Evolutionary conservation across 495 filamentous ascomycete genomes (phyloP), one percentile per base, ranked within the genome.

Genomic region (Podospora bellae-mahoneyi): DNA sequence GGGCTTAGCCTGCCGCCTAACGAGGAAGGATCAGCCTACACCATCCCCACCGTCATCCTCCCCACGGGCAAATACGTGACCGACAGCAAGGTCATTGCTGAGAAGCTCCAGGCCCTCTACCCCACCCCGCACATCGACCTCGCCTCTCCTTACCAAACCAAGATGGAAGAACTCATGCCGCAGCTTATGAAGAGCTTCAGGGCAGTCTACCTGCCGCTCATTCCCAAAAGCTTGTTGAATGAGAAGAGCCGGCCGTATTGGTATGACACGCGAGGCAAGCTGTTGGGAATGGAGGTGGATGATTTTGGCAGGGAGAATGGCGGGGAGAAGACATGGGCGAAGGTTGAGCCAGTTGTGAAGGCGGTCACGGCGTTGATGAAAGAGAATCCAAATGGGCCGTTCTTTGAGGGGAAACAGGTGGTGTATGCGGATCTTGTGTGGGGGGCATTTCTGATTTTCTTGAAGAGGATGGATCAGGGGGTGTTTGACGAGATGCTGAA

Each of bases 61-160:
- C 79, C 85, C 13, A 82, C 84, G 60, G 84, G 79, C 28, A 81
- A 76, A 18, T 86, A 83, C 68, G 55, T 87, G 5, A 90, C 86
- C 84, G 87, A 90, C 66, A 84, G 81, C 19, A 72, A 70, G 61
- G 71, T 71, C n/a, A 90, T 91, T 68, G 83, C 81, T 15, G 39
- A 70, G 2, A 76, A 72, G 20, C 77, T 91, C 54, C 86, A 90
- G 67, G 74, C 77, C 60, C 71, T 72, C 4, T 77, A 89, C 68
- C 87, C 88, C 0, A 71, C 78, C 4, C 87, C 87, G 0, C 75
- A 82, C 0, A 65, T 89, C 5, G 81, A 80, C 65, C 73, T 89
- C 5, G 81, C 87, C 75, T 80, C 81, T 9, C 81, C 80, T 0
- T 64, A 79, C 5, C 71, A 83, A 0, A 9, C 72, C 4, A 73